Base-by-base conservation (phyloP, 1,284 basidiomycete species). In the Bondarzewia mesenterica region DNA sequence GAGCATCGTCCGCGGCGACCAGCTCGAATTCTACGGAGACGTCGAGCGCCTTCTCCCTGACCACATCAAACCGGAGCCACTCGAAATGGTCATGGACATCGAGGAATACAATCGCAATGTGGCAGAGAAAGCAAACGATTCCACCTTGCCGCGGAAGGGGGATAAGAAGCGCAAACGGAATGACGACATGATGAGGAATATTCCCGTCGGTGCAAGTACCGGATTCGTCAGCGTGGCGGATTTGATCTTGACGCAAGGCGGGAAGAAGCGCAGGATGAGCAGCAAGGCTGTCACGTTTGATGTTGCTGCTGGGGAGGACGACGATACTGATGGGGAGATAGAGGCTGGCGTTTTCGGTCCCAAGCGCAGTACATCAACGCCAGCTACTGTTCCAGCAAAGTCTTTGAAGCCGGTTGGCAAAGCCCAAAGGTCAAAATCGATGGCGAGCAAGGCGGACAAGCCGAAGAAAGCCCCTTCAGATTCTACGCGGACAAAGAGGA, bases 21-120 rank as follows among this genome's bases (percentile, higher is more conserved):
- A 87, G 50, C 80, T 98, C 36, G 93, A 97, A 64, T 77, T 99
- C 8, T 99, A 93, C 58, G 83, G 79, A 25, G 96, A 99, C 62
- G 92, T 94, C 41, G 80, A 85, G 54, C 85, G 92, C 0, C 73
- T 99, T 10, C 68, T 99, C 1, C 94, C 96, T 0, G 76, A 78
- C 16, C 73, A 87, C 54, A 69, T 86, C 52, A 80, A 85, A 37
- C 94, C 94, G 0, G 71, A 77, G 53, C 86, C 82, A 54, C 66
- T 91, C 22, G 89, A 96, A 68, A 83, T 88, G 66, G 70, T 72
- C 39, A 91, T 98, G 81, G 82, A 83, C 42, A 88, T 87, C 35
- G 75, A 82, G 57, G 76, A 80, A 50, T 89, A 88, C 56, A 71
- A 78, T 25, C 78, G 80, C 26, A 75, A 78, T 47, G 74, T 50